Percentiles rank a stretch among this genome's conserved stretches.
Conservation (phyloP, 2,329 filamentous ascomycete genomes). For the Colletotrichum eleusines region DNA sequence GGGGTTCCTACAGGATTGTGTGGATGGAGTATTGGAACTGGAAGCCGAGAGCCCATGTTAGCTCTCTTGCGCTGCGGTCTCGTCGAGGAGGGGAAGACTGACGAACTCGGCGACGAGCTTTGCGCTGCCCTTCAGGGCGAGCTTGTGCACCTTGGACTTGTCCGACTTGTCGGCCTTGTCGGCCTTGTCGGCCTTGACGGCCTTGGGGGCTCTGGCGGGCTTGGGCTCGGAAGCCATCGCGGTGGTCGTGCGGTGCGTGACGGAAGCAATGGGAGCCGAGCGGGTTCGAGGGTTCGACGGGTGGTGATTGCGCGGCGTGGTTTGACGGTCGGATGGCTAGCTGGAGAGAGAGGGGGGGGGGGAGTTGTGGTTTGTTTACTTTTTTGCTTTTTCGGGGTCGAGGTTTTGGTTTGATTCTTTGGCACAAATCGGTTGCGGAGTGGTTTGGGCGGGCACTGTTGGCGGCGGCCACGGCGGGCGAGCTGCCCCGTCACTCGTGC, state of each 20-base stretch:
- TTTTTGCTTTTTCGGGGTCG: slow-evolving; percentile 17
- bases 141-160: slow-evolving; percentile 93
- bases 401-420: slow-evolving; percentile 9
- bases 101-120: slow-evolving; percentile 97
- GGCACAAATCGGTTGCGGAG: slow-evolving; percentile 31
- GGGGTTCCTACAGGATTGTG: slow-evolving; percentile 80
- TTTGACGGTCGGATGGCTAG: neutral
- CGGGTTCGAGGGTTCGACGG: neutral
- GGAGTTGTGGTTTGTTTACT: slow-evolving; percentile 34
- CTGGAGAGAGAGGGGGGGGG: too few species aligned
- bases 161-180: slow-evolving; percentile 52
- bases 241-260: neutral
- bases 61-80: slow-evolving; percentile 18
- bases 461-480: neutral
- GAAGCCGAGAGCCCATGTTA: slow-evolving; percentile 30
- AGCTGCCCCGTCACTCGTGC: too few species aligned
- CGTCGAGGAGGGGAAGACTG: slow-evolving; percentile 54
- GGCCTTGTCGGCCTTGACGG: slow-evolving; percentile 43
- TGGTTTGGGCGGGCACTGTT: slow-evolving; percentile 24
- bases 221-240: slow-evolving; percentile 29
- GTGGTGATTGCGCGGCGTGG: neutral
- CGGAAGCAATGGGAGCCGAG: neutral
- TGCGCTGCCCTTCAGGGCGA: slow-evolving; percentile 85
- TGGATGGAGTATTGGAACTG: slow-evolving; percentile 99
- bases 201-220: slow-evolving; percentile 35